Base-by-base conservation (phyloP, 1,139 yeast species). In the Candida sp. region DNA sequence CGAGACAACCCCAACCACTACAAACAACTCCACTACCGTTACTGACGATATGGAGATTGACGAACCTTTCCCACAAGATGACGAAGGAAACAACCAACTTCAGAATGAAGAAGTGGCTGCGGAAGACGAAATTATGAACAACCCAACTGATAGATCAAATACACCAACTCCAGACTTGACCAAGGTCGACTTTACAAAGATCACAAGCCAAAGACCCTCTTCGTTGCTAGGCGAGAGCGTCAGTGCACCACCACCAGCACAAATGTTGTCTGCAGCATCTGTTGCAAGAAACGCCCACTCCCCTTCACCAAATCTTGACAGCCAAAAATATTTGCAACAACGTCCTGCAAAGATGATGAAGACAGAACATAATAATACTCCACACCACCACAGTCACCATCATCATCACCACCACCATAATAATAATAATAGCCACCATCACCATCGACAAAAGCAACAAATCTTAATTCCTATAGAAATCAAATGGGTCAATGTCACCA, bases 401-500 rank as follows among this genome's bases (percentile, higher is more conserved):
- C 46, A 34, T 42, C 31, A 42, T 17, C 48, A 47, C 25, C 49
- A 49, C 31, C 48, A 44, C 35, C 31, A 50, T 33, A 46, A 53
- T 32, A 11, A 44, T 17, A 17, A 17, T 17, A 17, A 17, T 17
- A 17, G 17, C 39, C 33, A 42, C 33, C 46, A 28, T 11, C 47
- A 35, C 31, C 49, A 38, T 42, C 46, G 42, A 9, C 47, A 42
- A 17, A 38, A 34, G 45, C 49, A 42, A 28, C 47, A 46, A 17
- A 22, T 46, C 38, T 28, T 63, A 4, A 72, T 76, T n/a, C 74
- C 78, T 6, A 80, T 77, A 38, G 79, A 75, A 57, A 74, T 77
- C 60, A 77, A 77, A 57, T 78, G 81, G 81, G 79, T 75, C 44
- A 77, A 77, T 56, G 57, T 71, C 26, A 63, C 66, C 22, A 67